Conservation (phyloP, 1,284 basidiomycete genomes). For the Cutaneotrichosporon sp. region DNA sequence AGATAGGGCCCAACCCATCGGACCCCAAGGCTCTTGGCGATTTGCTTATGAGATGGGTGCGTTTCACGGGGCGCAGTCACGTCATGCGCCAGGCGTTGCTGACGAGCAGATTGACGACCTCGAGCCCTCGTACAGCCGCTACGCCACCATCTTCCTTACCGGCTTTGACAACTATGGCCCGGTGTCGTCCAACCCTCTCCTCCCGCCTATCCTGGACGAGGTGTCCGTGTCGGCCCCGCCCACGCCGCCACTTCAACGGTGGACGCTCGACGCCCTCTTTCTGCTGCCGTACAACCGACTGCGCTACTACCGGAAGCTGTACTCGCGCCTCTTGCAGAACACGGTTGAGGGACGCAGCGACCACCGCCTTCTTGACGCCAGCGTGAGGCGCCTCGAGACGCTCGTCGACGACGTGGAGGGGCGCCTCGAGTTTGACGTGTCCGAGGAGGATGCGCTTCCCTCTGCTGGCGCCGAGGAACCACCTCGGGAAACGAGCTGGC, state of each 20-base stretch:
- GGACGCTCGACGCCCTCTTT: slow-evolving; percentile 88
- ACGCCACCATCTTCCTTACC: slow-evolving; percentile 68
- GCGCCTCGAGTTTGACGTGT: slow-evolving; percentile 56
- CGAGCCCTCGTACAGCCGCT: slow-evolving; percentile 80
- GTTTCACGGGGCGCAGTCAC: slow-evolving; percentile 33
- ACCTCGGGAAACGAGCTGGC: slow-evolving; percentile 36
- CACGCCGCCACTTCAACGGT: slow-evolving; percentile 57
- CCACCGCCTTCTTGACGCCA: slow-evolving; percentile 75
- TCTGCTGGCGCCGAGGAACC: slow-evolving; percentile 14
- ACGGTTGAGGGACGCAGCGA: slow-evolving; percentile 87
- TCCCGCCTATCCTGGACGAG: slow-evolving; percentile 67
- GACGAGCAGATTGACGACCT: slow-evolving; percentile 77
- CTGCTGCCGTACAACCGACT: slow-evolving; percentile 79
- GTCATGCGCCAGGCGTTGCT: not conserved
- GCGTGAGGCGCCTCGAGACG: slow-evolving; percentile 76
- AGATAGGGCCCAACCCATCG: slow-evolving; percentile 88
- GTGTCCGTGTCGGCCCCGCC: slow-evolving; percentile 68
- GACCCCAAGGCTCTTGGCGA: slow-evolving; percentile 96
- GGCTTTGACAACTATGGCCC: slow-evolving; percentile 84
- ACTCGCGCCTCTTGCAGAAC: slow-evolving; percentile 80
- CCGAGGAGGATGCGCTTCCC: slow-evolving; percentile 34
- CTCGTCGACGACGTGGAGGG: slow-evolving; percentile 70
- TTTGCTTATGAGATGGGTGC: slow-evolving; percentile 94
- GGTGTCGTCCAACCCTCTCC: slow-evolving; percentile 71
- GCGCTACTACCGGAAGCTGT: slow-evolving; percentile 91